phyloP scores from a whole-genome alignment of 306 rosid genomes.

The Malus asiatica region DNA sequence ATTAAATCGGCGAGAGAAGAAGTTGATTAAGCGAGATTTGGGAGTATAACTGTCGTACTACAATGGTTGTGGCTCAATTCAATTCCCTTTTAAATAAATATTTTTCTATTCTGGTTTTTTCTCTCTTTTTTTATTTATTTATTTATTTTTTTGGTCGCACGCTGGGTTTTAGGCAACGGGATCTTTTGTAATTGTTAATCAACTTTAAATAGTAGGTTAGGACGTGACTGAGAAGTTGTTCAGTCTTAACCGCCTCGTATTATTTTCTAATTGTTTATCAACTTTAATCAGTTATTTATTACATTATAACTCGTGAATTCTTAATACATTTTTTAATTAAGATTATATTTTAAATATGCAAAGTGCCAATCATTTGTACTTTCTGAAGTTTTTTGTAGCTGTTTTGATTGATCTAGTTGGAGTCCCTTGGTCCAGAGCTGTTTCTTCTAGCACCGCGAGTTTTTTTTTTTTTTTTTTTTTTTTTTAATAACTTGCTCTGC shows the following conservation, averaged over 20 bases:
- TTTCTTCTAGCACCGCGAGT: too few species aligned
- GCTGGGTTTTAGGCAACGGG: constrained; percentile 16
- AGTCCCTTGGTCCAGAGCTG: too few species aligned
- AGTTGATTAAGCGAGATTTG: constrained; percentile 26
- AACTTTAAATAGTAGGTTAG: background rate
- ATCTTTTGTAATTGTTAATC: background rate
- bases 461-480: too few species aligned
- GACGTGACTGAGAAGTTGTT: background rate
- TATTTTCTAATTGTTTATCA: too few species aligned
- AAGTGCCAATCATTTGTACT: too few species aligned
- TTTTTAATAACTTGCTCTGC: too few species aligned
- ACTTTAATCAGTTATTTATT: too few species aligned
- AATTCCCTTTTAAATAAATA: background rate
- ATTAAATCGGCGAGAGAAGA: constrained; percentile 18
- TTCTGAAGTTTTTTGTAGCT: too few species aligned
- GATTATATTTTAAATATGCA: too few species aligned
- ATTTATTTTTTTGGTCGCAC: constrained; percentile 3
- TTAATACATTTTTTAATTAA: too few species aligned
- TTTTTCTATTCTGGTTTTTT: background rate
- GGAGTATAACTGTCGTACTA: constrained; percentile 52
- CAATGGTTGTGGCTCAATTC: background rate
- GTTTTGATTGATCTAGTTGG: too few species aligned
- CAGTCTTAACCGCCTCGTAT: background rate
- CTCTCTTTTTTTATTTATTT: background rate
- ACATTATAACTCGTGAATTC: too few species aligned